A percentile compares a stretch with the other conserved stretches of the same genome.
These are phyloP conservation scores for Beta corolliflora DNA, from an alignment of 179 eudicot genomes.

Conservation along the genomic window DNA sequence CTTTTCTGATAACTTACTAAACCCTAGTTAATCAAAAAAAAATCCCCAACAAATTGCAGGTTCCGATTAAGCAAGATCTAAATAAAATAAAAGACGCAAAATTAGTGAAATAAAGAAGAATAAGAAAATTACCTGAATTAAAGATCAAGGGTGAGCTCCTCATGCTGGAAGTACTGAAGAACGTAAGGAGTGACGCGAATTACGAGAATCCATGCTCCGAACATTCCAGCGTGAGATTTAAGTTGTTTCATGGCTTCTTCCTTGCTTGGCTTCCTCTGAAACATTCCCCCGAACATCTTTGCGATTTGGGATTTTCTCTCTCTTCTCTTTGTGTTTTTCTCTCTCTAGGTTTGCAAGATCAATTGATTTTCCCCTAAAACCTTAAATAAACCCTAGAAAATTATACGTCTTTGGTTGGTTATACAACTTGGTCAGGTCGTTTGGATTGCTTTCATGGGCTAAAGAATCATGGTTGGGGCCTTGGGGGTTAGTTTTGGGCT, in stretches of 20 bases:
- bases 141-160: slow-evolving; percentile 65
- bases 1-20: not conserved
- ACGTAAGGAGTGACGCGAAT: slow-evolving; percentile 70
- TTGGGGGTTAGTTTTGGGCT: not conserved
- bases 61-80: no score
- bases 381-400: slow-evolving; percentile 29
- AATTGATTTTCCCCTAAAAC: not conserved
- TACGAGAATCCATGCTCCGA: slow-evolving; percentile 66
- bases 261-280: slow-evolving; percentile 68
- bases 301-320: not conserved
- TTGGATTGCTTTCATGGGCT: not conserved
- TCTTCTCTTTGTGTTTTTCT: not conserved
- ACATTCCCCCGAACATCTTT: slow-evolving; percentile 72
- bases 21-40: not conserved
- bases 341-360: not conserved
- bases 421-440: not conserved
- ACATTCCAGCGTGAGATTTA: slow-evolving; percentile 43
- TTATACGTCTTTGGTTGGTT: not conserved
- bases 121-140: slow-evolving; percentile 23
- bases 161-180: slow-evolving; percentile 57
- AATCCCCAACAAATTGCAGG: not conserved
- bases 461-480: not conserved
- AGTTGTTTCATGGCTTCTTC: slow-evolving; percentile 69
- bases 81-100: not conserved
- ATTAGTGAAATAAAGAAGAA: not conserved